Conservation (phyloP, 2,329 filamentous ascomycete species). For the Leptographium wingfieldii region DNA sequence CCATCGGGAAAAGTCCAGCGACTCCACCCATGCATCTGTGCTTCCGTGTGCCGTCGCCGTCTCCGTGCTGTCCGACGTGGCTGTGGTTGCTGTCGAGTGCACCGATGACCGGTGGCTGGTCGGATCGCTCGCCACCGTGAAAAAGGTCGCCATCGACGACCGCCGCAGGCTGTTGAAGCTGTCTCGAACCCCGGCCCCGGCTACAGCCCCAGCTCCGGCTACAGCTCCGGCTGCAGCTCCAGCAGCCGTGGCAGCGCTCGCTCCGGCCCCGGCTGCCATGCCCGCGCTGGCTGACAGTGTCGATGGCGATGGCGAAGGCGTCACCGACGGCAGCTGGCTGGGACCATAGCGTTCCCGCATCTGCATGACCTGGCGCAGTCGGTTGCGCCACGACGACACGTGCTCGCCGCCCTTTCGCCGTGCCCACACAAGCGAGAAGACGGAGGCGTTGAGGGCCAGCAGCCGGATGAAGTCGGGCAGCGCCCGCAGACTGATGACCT, state of each 20-base stretch:
- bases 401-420: slow-evolving; percentile 67
- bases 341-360: slow-evolving; percentile 57
- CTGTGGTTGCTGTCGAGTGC: slow-evolving; percentile 37
- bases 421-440: slow-evolving; percentile 87
- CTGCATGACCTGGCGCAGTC: slow-evolving; percentile 71
- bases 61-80: slow-evolving; percentile 35
- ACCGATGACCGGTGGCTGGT: slow-evolving; percentile 46
- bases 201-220: slow-evolving; percentile 1
- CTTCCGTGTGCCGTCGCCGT: slow-evolving; percentile 20
- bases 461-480: slow-evolving; percentile 78
- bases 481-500: slow-evolving; percentile 73
- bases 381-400: slow-evolving; percentile 78
- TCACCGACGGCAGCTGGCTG: slow-evolving; percentile 20
- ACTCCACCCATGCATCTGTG: slow-evolving; percentile 29
- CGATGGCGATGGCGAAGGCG: slow-evolving; percentile 19
- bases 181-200: slow-evolving; percentile 32
- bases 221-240: slow-evolving; percentile 4
- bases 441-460: slow-evolving; percentile 81
- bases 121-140: slow-evolving; percentile 43
- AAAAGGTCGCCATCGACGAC: slow-evolving; percentile 54
- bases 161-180: slow-evolving; percentile 48
- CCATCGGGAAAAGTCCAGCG: slow-evolving; percentile 39
- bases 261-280: slow-evolving; percentile 6
- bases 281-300: neutral
- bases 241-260: neutral